Base-by-base conservation (phyloP, 805 yeast genomes). In the Teunomyces barrocoloradensis region DNA sequence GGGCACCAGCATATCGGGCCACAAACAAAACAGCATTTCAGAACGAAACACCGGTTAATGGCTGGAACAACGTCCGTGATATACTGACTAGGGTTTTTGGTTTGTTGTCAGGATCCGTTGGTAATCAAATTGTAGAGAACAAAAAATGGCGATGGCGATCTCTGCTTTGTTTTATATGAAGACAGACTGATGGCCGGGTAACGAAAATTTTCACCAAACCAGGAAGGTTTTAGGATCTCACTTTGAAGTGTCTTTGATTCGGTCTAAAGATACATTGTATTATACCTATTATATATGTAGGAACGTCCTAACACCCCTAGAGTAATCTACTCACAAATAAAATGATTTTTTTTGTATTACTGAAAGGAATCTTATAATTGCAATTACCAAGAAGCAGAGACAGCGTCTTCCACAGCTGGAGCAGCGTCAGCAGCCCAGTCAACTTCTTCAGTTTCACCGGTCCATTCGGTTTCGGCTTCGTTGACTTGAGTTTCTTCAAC, bases 361-460 rank as follows among this genome's bases (percentile, higher is more conserved):
- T 40, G 43, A 40, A 40, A 30, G 17, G 17, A 42, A 36, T 13
- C 40, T 21, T 37, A 37, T 37, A 27, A 42, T 47, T 42, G 42
- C 45, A 48, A 44, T 69, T 71, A 73, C 78, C 78, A 73, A 64
- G 68, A 69, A 53, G 73, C 64, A 63, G 77, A 75, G 69, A 85
- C 89, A 71, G 87, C 89, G 79, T 85, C 86, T 79, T 84, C 89
- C 67, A 82, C 89, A 60, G 77, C 78, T 59, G 77, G 73, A 57
- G 75, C 69, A 64, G 73, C 80, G 63, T 74, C 77, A 54, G 77
- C 69, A 65, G 84, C 84, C 82, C 85, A 85, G 74, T 81, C 89
- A 65, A 75, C 85, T 57, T 73, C 79, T 65, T 75, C 81, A 56
- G 79, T 79, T 68, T 77, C 81, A 67, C 75, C 75, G 61, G 73